Base-by-base conservation (phyloP, 225 moss, liverwort and hornwort genomes). In the Climacium dendroides region DNA sequence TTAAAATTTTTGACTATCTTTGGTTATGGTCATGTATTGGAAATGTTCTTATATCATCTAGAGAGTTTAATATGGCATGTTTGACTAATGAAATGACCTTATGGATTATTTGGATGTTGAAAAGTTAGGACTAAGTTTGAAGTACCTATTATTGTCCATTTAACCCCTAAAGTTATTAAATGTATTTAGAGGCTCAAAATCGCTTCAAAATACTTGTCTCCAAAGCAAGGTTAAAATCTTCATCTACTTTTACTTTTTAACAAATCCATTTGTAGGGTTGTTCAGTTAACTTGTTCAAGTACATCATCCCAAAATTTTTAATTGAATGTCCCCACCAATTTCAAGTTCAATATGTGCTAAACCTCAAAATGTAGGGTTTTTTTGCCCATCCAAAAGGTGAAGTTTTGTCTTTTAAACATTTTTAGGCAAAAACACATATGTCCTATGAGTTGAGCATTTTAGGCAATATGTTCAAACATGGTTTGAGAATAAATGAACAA, bases 1-100 rank as follows among this genome's bases (percentile, higher is more conserved):
- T 70, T 41, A 0, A 41, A 15, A 41, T 41, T 41, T 0, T 5
- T 0, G 3, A 41, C 3, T 41, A 1, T 70, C 1, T 1, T 0
- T 70, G 0, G 14, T 70, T 41, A 1, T 8, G 2, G 14, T 41
- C 15, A 25, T 70, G 3, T 3, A 14, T 1, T 39, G 0, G 1
- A 1, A 0, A 41, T 70, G 70, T 25, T 43, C 1, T 45, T 28
- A 28, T 28, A 29, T 72, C 6, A 45, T 47, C 1, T 28, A 17
- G 9, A 43, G 9, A 71, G 3, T 26, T 41, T 26, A 71, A 5
- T 43, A 71, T 43, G 15, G 5, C 15, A 71, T 43, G 6, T 29
- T 45, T 45, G 45, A 47, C 29, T 18, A 10, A 10, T 17, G 45
- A 45, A 2, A 17, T 45, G 72, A 72, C 28, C 41, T 10, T 29